Conservation (phyloP, 805 yeast genomes). For the Schizosaccharomyces cryophilus region DNA sequence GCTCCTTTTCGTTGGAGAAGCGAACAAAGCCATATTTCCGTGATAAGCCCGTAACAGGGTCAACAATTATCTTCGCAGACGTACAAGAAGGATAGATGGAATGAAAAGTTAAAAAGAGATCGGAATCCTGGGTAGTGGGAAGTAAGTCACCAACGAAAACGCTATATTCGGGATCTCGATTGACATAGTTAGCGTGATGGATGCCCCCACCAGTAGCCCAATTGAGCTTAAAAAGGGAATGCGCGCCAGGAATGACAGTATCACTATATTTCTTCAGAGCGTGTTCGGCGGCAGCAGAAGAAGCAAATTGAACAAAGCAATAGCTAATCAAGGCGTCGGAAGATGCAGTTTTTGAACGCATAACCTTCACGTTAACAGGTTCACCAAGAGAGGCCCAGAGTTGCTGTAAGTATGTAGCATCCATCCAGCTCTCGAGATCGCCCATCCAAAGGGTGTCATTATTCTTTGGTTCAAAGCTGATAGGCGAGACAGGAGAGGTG, state of each 20-base stretch:
- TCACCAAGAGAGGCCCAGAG: slow-evolving; percentile 54
- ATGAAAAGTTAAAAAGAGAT: slow-evolving; percentile 40
- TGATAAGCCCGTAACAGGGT: slow-evolving; percentile 40
- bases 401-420: slow-evolving; percentile 37
- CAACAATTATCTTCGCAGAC: slow-evolving; percentile 57
- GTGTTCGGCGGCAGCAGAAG: slow-evolving; percentile 31
- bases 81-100: slow-evolving; percentile 46
- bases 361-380: slow-evolving; percentile 37
- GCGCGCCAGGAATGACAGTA: slow-evolving; percentile 35
- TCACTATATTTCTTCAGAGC: slow-evolving; percentile 42
- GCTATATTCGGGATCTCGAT: slow-evolving; percentile 28
- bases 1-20: slow-evolving; percentile 38
- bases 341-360: slow-evolving; percentile 34
- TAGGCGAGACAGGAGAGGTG: neutral
- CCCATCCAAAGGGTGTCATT: slow-evolving; percentile 29
- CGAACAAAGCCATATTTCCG: slow-evolving; percentile 84
- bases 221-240: slow-evolving; percentile 40
- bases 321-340: slow-evolving; percentile 33
- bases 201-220: slow-evolving; percentile 45
- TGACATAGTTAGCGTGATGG: slow-evolving; percentile 6
- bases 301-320: slow-evolving; percentile 57
- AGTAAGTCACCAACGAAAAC: slow-evolving; percentile 72
- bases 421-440: slow-evolving; percentile 67
- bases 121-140: slow-evolving; percentile 46
- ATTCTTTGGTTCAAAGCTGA: neutral